Base-by-base conservation (phyloP, 2,329 filamentous ascomycete genomes). In the Fusarium zealandicum region DNA sequence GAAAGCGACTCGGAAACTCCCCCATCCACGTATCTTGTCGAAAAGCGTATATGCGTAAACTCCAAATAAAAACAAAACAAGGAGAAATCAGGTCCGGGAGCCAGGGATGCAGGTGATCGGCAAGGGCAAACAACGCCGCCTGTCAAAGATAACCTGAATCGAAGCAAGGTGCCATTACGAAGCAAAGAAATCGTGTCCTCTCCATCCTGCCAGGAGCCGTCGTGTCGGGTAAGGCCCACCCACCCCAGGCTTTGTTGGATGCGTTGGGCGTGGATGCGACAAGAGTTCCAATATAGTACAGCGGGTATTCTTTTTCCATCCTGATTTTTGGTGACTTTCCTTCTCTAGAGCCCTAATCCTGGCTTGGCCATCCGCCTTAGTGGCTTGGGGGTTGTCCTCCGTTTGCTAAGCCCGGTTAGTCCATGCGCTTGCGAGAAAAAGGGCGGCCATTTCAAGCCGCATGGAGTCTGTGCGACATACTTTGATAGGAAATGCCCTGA, bases 401-500 rank as follows among this genome's bases (percentile, higher is more conserved):
- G 54, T 73, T 72, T 58, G 73, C 71, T 74, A 64, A 27, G 33
- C 35, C 51, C 45, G 33, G 51, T 59, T 59, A 59, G 60, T 53
- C 43, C 32, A 55, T 51, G 30, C 36, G 35, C 49, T 49, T 22
- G 20, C 10, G 20, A 31, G 20, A 12, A 18, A 52, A 35, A 17
- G 20, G 20, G 30, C 25, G 22, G 12, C 36, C 25, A 14, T 31
- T 38, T 32, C 31, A 57, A 46, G 47, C 44, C 30, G 55, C 51
- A 41, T 45, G 51, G 40, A 53, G 49, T 32, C 45, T 63, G 32
- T 53, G 43, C 39, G 43, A 72, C 73, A 79, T 75, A 80, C 83
- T 80, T 74, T 84, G 83, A 71, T 72, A 83, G 69, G 87, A 87
- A 74, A 87, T 82, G 72, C 80, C 79, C 71, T 81, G 80, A 63